These are phyloP conservation scores for Aureobasidium sp. DNA, from an alignment of 2,329 filamentous ascomycete species.

Conservation along the genomic window DNA sequence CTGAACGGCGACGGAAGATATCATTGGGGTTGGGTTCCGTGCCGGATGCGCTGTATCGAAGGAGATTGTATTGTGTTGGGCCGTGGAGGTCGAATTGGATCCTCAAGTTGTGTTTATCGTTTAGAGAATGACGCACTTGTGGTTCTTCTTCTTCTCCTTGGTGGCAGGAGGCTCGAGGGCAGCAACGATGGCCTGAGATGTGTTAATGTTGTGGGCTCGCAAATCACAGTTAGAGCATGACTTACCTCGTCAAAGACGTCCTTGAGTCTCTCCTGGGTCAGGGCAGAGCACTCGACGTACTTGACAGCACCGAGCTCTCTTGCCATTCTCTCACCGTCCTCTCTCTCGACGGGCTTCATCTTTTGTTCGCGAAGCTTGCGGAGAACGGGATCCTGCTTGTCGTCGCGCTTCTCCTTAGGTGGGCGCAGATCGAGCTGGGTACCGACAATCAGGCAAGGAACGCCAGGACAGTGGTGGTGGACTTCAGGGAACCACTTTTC, in stretches of 20 bases:
- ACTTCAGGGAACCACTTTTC: slow-evolving; percentile 99
- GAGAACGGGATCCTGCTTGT: slow-evolving; percentile 51
- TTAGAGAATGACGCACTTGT: slow-evolving; percentile 32
- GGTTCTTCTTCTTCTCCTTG: slow-evolving; percentile 32
- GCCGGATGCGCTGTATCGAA: slow-evolving; percentile 13
- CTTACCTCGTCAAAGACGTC: slow-evolving; percentile 97
- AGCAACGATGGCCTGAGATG: slow-evolving; percentile 77
- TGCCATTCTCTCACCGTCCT: slow-evolving; percentile 93
- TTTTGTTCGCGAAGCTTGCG: slow-evolving; percentile 94
- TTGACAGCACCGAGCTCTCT: slow-evolving; percentile 97
- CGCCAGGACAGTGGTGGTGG: slow-evolving; percentile 95
- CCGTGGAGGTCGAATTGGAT: not conserved
- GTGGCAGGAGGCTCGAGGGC: slow-evolving; percentile 80
- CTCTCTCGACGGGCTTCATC: slow-evolving; percentile 85
- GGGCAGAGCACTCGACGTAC: slow-evolving; percentile 96
- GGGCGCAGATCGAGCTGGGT: slow-evolving; percentile 82
- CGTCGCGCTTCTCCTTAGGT: slow-evolving; percentile 15
- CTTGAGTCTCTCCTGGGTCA: slow-evolving; percentile 98
- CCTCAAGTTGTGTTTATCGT: not conserved
- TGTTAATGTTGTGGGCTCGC: not conserved
- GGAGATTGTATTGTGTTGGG: slow-evolving; percentile 1
- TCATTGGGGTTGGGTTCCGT: slow-evolving; percentile 12
- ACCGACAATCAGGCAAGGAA: slow-evolving; percentile 94
- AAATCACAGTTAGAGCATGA: slow-evolving; percentile 2
- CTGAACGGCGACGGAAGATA: slow-evolving; percentile 1